Evolutionary conservation across 495 filamentous ascomycete species (phyloP), one percentile per base, ranked within the genome.

Genomic region (Aspergillus sclerotiicarbonarius): DNA sequence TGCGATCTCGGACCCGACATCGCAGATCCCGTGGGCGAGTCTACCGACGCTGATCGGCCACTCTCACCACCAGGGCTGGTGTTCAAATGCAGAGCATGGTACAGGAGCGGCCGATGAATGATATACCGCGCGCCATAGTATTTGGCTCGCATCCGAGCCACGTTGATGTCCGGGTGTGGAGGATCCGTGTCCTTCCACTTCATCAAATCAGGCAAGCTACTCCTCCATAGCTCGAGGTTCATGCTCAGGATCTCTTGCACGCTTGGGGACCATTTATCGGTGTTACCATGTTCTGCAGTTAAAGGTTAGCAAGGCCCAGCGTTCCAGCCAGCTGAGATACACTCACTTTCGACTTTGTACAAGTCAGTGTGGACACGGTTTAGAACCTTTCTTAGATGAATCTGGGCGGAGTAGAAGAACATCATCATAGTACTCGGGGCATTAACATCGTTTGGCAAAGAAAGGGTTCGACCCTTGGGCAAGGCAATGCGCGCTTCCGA

Each of bases 61-160:
- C 71, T 64, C n/a, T 65, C 54, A 74, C 61, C 64, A 16, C 16
- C 47, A 48, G 76, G n/a, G 25, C 25, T 25, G 5, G 5, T 25
- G 25, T 25, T 25, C 25, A 25, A 60, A 80, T 89, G 72, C 67
- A 93, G 71, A 56, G 82, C 77, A 65, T 85, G 69, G 56, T 84
- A 83, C 13, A 98, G 71, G 58, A 94, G 89, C 2, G 89, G 90
- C 35, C 94, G 82, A 67, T 93, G 88, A 15, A 94, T 92, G 66
- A 98, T 92, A 48, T 96, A 92, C 43, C 84, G 81, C 0, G 91
- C 93, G 20, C 94, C 94, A 73, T 91, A 97, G 71, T 93, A 97
- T 65, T 98, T 98, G 6, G 90, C 94, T 29, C 94, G 85, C 50
- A 97, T 80, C 5, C 94, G 85, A 16, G 94, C 93, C 7, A 81